Evolutionary conservation across 768 basidiomycete species (phyloP), one percentile per base, ranked within the genome.

Genomic region (Amanita subjunquillea): DNA sequence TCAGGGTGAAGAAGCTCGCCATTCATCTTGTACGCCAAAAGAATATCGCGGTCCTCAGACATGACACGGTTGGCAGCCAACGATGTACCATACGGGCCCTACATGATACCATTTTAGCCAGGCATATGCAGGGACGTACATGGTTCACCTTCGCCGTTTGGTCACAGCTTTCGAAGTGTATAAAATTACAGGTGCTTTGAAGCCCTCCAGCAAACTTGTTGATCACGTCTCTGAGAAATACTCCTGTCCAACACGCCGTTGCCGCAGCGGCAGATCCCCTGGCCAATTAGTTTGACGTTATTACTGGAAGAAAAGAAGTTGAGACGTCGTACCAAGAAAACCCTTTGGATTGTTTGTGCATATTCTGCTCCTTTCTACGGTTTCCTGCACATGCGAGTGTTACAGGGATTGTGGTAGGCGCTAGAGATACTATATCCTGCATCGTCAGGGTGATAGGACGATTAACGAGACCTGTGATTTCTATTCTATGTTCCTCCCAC

Each of bases 331-430:
- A 48, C 79, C 79, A 81, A 17, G 61, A 67, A 57, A 81, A 81
- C 0, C 80, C 80, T 1, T 80, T 69, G 6, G 73, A 71, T 60
- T 82, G 77, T 13, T 68, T 69, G 30, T 82, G 72, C 43, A 80
- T 65, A 57, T 85, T 85, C 60, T 84, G 82, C 58, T 85, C 82
- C 60, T 82, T 83, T 25, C 82, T 66, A 2, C 82, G 64, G 60
- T 83, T 83, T 1, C 82, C 82, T 2, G 82, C 82, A 55, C 82
- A 84, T 3, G 78, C 77, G 9, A 84, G 61, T 0, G 82, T 83
- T 17, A 83, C 69, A 3, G 82, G 82, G 3, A 82, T 55, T 0
- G 80, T 84, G 5, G 45, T 65, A 23, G 48, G 70, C 63, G 30
- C 64, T 57, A 32, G 62, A 55, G 54, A 80, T 65, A 60, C 68